Conservation (phyloP, 2,329 filamentous ascomycete genomes). For the Plenodomus biglobosus region DNA sequence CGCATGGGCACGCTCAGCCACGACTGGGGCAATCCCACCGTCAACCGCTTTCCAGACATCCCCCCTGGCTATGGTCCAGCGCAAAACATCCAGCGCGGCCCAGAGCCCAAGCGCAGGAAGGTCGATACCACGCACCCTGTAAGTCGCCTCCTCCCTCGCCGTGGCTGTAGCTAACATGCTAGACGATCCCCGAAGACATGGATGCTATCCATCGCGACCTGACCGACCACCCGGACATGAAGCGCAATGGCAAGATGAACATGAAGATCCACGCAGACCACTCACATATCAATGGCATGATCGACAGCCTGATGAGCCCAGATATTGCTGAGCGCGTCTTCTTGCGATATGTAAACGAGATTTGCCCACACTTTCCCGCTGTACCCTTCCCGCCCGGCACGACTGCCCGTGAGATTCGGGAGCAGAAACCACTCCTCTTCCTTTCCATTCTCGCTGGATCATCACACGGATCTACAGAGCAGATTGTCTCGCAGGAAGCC, state of each 20-base stretch:
- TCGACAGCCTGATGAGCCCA: constrained; percentile 54
- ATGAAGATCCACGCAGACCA: constrained; percentile 39
- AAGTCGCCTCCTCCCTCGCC: constrained; percentile 7
- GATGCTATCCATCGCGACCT: constrained; percentile 42
- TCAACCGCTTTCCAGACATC: constrained; percentile 26
- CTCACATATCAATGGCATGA: constrained; percentile 40
- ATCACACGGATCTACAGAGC: constrained; percentile 49
- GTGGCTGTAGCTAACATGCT: constrained; percentile 4
- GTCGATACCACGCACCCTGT: constrained; percentile 33
- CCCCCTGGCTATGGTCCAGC: constrained; percentile 38
- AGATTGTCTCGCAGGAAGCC: constrained; percentile 52
- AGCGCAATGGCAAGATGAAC: constrained; percentile 33
- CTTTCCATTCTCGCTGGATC: constrained; percentile 59
- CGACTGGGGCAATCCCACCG: constrained; percentile 29
- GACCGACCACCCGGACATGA: constrained; percentile 40
- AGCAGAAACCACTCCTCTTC: constrained; percentile 62
- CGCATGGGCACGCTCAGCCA: constrained; percentile 32
- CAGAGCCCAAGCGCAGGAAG: constrained; percentile 39
- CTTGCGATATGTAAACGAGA: constrained; percentile 56
- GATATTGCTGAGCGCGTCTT: constrained; percentile 60
- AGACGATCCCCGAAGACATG: constrained; percentile 45
- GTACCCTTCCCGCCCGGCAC: constrained; percentile 60
- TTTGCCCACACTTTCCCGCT: constrained; percentile 59
- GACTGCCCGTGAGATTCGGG: constrained; percentile 57
- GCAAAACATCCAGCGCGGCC: constrained; percentile 33